Evolutionary conservation across 257 asterid species (phyloP).

Genomic region (Coffea canephora): DNA sequence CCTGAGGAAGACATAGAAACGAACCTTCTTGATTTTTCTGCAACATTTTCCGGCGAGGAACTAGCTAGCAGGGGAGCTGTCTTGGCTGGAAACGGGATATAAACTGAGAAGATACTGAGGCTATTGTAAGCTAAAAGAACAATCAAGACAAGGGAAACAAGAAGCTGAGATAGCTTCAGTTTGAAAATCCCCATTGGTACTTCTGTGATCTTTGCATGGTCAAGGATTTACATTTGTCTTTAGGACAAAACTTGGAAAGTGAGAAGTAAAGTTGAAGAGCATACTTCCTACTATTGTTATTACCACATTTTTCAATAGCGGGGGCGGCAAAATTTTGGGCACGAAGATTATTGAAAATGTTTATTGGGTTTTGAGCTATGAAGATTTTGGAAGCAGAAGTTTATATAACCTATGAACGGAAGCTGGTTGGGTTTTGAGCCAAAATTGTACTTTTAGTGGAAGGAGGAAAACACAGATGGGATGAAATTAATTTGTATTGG

Average conservation of each 20-base stretch:
- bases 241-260: constrained; percentile 10
- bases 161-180: constrained; percentile 27
- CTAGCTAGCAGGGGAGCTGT: constrained; percentile 32
- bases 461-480: background rate
- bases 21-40: constrained; percentile 54
- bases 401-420: background rate
- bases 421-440: constrained; percentile 20
- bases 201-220: constrained; percentile 17
- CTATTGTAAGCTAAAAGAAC: constrained; percentile 58
- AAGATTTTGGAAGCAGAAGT: constrained; percentile 6
- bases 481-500: constrained; percentile 6
- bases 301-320: background rate
- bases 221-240: background rate
- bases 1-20: constrained; percentile 36
- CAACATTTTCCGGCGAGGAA: constrained; percentile 42
- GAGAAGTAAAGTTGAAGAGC: constrained; percentile 18
- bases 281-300: background rate
- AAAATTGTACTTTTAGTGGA: constrained; percentile 9
- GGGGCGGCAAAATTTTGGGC: constrained; percentile 33
- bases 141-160: constrained; percentile 44
- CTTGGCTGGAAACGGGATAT: constrained; percentile 45
- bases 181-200: constrained; percentile 31
- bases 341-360: constrained; percentile 12
- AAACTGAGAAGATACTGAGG: constrained; percentile 48
- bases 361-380: constrained; percentile 8